Conservation (phyloP, 768 basidiomycete species). For the Lactarius pseudohatsudake region DNA sequence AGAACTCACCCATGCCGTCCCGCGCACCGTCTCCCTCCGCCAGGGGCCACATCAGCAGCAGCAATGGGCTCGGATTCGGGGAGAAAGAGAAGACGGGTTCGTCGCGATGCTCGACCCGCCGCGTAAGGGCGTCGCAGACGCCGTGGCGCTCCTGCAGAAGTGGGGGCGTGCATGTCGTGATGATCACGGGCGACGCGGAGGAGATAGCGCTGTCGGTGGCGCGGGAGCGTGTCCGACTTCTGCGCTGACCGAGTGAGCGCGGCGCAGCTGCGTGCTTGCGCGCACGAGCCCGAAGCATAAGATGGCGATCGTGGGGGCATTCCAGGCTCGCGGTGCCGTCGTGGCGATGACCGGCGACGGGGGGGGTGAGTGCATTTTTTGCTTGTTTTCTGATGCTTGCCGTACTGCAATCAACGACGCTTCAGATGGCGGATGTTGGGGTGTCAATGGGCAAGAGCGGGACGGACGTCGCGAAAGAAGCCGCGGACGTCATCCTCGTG, state of each 20-base stretch:
- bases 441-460: slow-evolving; percentile 97
- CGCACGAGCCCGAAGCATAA: no score
- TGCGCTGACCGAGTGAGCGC: no score
- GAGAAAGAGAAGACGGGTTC: slow-evolving; percentile 57
- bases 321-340: slow-evolving; percentile 82
- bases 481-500: slow-evolving; percentile 94
- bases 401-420: slow-evolving; percentile 80
- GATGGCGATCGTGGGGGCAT: slow-evolving; percentile 71
- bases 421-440: slow-evolving; percentile 97
- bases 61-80: slow-evolving; percentile 25
- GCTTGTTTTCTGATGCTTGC: not conserved
- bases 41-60: slow-evolving; percentile 23
- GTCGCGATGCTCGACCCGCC: slow-evolving; percentile 96
- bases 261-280: no score
- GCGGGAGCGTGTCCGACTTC: slow-evolving; percentile 32
- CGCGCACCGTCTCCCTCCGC: slow-evolving; percentile 32
- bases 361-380: slow-evolving; percentile 41
- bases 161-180: slow-evolving; percentile 93
- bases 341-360: slow-evolving; percentile 95
- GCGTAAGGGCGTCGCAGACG: slow-evolving; percentile 87
- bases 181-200: slow-evolving; percentile 97
- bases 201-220: slow-evolving; percentile 89
- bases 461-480: slow-evolving; percentile 98
- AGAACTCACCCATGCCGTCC: slow-evolving; percentile 25
- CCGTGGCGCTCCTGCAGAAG: slow-evolving; percentile 74